Evolutionary conservation across 139 green algal species (phyloP), one percentile per base, ranked within the genome.

Genomic region (Pleodorina starrii): DNA sequence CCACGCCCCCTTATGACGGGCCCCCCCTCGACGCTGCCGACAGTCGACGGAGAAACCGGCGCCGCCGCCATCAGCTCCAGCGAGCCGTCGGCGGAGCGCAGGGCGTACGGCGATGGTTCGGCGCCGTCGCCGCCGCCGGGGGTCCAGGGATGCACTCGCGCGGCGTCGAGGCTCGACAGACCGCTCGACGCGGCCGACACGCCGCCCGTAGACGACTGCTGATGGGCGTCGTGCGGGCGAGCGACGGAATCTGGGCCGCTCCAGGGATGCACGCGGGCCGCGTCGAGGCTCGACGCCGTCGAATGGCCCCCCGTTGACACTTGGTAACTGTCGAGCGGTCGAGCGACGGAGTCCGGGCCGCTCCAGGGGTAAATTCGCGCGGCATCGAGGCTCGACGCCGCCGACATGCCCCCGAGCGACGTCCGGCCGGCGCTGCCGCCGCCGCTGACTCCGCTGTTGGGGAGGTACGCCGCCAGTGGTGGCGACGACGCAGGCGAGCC

Each of bases 61-160:
- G 7, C 43, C 43, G 81, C 60, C 17, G 81, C 66, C 63, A 76
- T 69, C 12, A 88, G 63, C 32, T 88, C 82, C n/a, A 88, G n/a
- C 5, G 82, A 88, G 19, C 44, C 66, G 40, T 69, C 66, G 42
- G 66, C 82, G 0, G 66, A 43, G 0, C 9, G 46, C 38, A 74
- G 23, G 5, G 19, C 27, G 43, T 38, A 59, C 72, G 42, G 23
- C 38, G 16, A 5, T 4, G 5, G 1, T 17, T 32, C 21, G 5
- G 4, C 16, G 51, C 5, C 76, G 4, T 16, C 76, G 17, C 9
- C 74, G 57, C 78, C 23, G 35, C 44, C 74, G 27, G 32, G 36
- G 38, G 19, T 82, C 81, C 57, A 87, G 60, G 81, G 81, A 42
- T 87, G 29, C 60, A 88, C 66, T 25, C 46, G 63, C 16, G 43